Base-by-base conservation (phyloP, 2,329 filamentous ascomycete species). In the Fusarium sp. region DNA sequence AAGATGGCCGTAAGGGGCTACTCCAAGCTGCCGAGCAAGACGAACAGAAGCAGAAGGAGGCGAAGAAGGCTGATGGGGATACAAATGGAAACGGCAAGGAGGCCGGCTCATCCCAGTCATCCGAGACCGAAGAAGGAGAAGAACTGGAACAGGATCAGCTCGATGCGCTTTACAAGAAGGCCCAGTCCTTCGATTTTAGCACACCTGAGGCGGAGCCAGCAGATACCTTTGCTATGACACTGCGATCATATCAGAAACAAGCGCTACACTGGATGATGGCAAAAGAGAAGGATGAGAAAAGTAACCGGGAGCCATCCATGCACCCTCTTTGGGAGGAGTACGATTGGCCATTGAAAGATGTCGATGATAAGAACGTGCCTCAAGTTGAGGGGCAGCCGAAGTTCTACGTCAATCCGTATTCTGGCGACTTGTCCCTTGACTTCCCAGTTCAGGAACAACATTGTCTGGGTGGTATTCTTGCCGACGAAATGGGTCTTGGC, bases 241-340 rank as follows among this genome's bases (percentile, higher is more conserved):
- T 99, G 34, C 91, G 96, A 7, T 94, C 94, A 58, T 99, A 99
- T 76, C 96, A 99, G 81, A 98, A 95, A 79, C 96, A 99, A 82
- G 95, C 96, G 2, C 84, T 99, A 11, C 87, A 98, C 79, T 99
- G 96, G 96, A 98, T 99, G 95, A 87, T 98, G 72, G 89, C 91
- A 9, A 98, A 98, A 81, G 96, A 99, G 81, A 96, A 91, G 77
- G 91, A 97, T 72, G 88, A 93, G 70, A 91, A 90, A 74, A 88
- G 90, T 17, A 88, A 90, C 42, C 90, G 91, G 62, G 91, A 95
- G 77, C 86, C 87, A 8, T 98, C 95, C 0, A 98, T 99, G 94
- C 95, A 99, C 82, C 96, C 96, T 1, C 83, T 99, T 1, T 99
- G 96, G 96, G 96, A 99, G 83, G 94, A 98, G 80, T 99, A 99